Evolutionary conservation across 495 filamentous ascomycete genomes (phyloP), one percentile per base, ranked within the genome.

Genomic region (Neurospora terricola): DNA sequence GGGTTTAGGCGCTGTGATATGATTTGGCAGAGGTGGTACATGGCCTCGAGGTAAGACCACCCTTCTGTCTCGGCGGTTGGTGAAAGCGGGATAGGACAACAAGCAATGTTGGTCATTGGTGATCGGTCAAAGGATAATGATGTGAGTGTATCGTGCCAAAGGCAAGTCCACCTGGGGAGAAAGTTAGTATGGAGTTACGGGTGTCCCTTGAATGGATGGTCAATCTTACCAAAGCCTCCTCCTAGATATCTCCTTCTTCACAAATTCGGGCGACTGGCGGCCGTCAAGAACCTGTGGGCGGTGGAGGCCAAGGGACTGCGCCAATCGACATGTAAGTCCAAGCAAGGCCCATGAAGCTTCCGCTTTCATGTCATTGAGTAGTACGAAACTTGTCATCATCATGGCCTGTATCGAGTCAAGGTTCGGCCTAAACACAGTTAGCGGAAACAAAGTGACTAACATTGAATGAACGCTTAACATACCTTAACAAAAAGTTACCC

Each of bases 281-380:
- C 76, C 73, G 42, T 82, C 84, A 21, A 84, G 79, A 30, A 76
- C 69, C 38, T 82, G 80, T n/a, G 82, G 75, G 11, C 85, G 78
- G 66, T 88, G 86, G 34, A 88, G 76, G 7, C 87, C 87, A 16
- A 88, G 82, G 0, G 86, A 87, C 76, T 88, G 87, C 11, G 87
- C 86, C 23, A 88, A 80, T 39, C 87, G 82, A 72, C 85, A 87
- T 0, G 86, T 88, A 48, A 88, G 81, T 11, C 86, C 87, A 10
- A 87, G 81, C 54, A 88, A 75, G 0, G 87, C 87, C 87, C 87
- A 88, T 2, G 87, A 88, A 16, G 86, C 87, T 72, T 88, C 87
- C 16, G 87, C 86, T 73, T 88, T 88, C 87, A 88, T 88, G 72
- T 88, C 87, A 72, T 88, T 88, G 38, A 87, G 78, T 18, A 88